Conservation (phyloP, 1,139 yeast species). For the Candida sanyaensis region DNA sequence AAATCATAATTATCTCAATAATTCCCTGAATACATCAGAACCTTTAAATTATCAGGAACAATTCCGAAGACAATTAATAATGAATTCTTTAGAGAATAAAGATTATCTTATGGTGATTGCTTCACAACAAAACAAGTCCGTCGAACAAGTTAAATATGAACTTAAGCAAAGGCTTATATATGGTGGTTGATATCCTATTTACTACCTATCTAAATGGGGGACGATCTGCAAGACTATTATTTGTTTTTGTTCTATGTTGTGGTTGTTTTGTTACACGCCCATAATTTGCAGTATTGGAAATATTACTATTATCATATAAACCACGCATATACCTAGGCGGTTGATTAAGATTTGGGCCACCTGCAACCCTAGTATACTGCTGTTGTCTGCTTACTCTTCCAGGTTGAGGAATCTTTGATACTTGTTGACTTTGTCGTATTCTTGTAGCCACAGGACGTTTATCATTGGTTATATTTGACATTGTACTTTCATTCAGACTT, state of each 20-base stretch:
- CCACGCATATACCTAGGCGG: slow-evolving; percentile 48
- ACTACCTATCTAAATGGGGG: slow-evolving; percentile 25
- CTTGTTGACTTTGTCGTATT: slow-evolving; percentile 13
- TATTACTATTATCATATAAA: slow-evolving; percentile 28
- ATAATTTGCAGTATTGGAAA: slow-evolving; percentile 7
- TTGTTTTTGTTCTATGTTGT: not conserved
- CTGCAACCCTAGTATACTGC: not conserved
- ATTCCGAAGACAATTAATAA: slow-evolving; percentile 37
- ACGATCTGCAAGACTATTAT: slow-evolving; percentile 12
- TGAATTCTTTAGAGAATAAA: slow-evolving; percentile 44
- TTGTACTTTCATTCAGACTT: not conserved
- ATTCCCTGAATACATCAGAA: slow-evolving; percentile 1
- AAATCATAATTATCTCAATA: not conserved
- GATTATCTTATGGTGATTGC: slow-evolving; percentile 48
- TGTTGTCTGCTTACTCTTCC: slow-evolving; percentile 2
- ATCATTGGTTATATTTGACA: not conserved
- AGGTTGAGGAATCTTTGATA: slow-evolving; percentile 19
- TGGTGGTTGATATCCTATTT: slow-evolving; percentile 7
- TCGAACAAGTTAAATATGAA: slow-evolving; percentile 46
- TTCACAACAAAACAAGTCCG: slow-evolving; percentile 44
- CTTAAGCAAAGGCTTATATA: slow-evolving; percentile 24
- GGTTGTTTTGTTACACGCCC: slow-evolving; percentile 1
- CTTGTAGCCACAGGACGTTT: not conserved
- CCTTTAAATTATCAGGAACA: slow-evolving; percentile 39
- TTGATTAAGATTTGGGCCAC: slow-evolving; percentile 41